Base-by-base conservation (phyloP, 768 basidiomycete genomes). In the Kwoniella sp. region DNA sequence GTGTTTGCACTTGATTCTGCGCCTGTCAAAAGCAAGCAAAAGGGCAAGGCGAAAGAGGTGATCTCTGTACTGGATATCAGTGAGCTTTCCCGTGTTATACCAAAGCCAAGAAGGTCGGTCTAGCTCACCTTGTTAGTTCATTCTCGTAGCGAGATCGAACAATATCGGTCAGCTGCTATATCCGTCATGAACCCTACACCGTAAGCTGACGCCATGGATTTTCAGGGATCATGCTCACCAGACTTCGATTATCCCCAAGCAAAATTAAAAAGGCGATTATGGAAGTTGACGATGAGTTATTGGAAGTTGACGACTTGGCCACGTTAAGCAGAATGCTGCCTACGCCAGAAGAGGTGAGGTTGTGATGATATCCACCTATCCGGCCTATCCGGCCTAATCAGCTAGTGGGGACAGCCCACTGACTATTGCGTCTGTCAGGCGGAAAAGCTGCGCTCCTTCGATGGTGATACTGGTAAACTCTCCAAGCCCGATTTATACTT, bases 401-500 rank as follows among this genome's bases (percentile, higher is more conserved):
- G n/a, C n/a, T n/a, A n/a, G n/a, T n/a, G n/a, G n/a, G n/a, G n/a
- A n/a, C n/a, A n/a, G n/a, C n/a, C n/a, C n/a, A n/a, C n/a, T n/a
- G 6, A 9, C 7, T 1, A 8, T 36, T 24, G 27, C 54, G n/a
- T 24, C 33, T 25, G 62, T 9, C 68, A 91, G 89, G 81, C 87
- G 51, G 82, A 84, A 13, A 83, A 87, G 13, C 83, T 95, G 46
- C 86, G 84, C 63, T 85, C 85, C 26, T 91, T 89, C 72, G 62
- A 64, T 0, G 87, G 84, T 2, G 88, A 93, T 63, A 81, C 89
- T 13, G 82, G 83, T 46, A 89, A 88, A 72, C 83, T 95, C 9
- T 86, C 90, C 3, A 88, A 89, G 63, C 87, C 90, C 19, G 93
- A 97, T 73, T 88, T 88, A 71, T 94, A 90, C 79, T 89, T 92